phyloP scores from a whole-genome alignment of 495 filamentous ascomycete species.

The Penicillium nucicola region DNA sequence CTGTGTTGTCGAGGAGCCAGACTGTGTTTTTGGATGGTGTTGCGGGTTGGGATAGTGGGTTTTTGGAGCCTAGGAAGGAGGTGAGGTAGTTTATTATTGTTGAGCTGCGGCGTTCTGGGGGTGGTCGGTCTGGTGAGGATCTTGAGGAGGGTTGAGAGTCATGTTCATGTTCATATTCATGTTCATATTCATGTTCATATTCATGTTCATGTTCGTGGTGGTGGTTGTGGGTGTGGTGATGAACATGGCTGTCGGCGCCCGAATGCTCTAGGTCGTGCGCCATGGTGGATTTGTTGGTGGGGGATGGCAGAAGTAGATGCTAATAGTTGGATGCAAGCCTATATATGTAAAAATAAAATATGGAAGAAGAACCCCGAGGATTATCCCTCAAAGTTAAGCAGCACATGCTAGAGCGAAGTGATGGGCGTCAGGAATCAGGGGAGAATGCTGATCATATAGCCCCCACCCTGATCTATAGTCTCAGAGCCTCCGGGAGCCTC shows the following conservation, averaged over 20 bases:
- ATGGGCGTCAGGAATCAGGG: constrained; percentile 11
- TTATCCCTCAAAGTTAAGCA: neutral
- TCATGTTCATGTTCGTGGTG: too few relatives aligned
- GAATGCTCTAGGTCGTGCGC: neutral
- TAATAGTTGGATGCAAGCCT: neutral
- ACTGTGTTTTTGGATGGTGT: constrained; percentile 64
- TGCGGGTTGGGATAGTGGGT: constrained; percentile 29
- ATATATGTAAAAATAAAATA: neutral
- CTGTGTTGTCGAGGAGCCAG: constrained; percentile 91
- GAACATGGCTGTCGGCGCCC: neutral
- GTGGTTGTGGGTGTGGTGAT: neutral
- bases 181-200: too few relatives aligned
- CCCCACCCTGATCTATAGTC: constrained; percentile 12
- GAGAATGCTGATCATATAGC: constrained; percentile 26
- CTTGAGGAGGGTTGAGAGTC: too few relatives aligned
- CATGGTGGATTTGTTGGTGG: constrained; percentile 3
- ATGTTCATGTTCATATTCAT: too few relatives aligned
- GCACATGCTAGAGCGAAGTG: constrained; percentile 8
- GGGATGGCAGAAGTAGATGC: constrained; percentile 7
- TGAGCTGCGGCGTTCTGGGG: constrained; percentile 26
- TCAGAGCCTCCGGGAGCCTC: constrained; percentile 3
- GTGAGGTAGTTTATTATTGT: constrained; percentile 25
- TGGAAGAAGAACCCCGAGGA: neutral
- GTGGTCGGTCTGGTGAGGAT: neutral
- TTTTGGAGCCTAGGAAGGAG: constrained; percentile 27